Percentiles rank a stretch among this genome's conserved stretches.
Evolutionary conservation across 345 rosid genomes (phyloP).

Genomic region (Syzygium jambos): DNA sequence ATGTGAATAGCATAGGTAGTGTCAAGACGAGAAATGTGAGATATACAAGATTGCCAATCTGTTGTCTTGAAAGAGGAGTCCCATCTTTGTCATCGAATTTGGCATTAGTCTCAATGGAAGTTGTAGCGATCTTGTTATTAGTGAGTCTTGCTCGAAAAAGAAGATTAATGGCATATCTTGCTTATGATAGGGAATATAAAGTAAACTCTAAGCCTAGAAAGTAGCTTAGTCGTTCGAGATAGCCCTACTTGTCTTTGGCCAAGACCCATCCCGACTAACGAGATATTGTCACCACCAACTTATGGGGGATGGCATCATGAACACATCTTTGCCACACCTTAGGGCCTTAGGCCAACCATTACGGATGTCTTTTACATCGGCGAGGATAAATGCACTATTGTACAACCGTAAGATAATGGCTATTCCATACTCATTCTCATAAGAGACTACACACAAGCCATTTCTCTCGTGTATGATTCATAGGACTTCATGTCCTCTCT

Average conservation of each 20-base stretch:
- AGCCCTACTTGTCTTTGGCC: not conserved
- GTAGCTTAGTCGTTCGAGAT: not conserved
- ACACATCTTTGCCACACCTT: not conserved
- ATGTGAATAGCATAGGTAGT: not conserved
- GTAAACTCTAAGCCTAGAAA: not conserved
- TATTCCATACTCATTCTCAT: too few relatives aligned
- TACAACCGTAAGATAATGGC: too few relatives aligned
- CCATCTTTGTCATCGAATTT: not conserved
- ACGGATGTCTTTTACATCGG: not conserved
- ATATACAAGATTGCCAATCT: rapidly evolving
- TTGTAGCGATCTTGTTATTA: not conserved
- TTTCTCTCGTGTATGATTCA: too few relatives aligned
- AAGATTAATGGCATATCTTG: not conserved
- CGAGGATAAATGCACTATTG: too few relatives aligned
- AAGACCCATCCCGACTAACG: not conserved
- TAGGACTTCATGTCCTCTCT: too few relatives aligned
- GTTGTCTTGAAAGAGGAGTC: rapidly evolving
- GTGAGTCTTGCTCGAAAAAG: not conserved
- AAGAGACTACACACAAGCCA: too few relatives aligned
- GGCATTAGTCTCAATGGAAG: not conserved
- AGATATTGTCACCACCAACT: not conserved
- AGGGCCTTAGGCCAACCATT: not conserved
- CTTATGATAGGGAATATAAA: not conserved
- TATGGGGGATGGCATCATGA: not conserved
- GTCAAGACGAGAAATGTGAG: not conserved